Evolutionary conservation across 2,329 filamentous ascomycete species (phyloP), one percentile per base, ranked within the genome.

Genomic region (Penicillium hesseltinei): DNA sequence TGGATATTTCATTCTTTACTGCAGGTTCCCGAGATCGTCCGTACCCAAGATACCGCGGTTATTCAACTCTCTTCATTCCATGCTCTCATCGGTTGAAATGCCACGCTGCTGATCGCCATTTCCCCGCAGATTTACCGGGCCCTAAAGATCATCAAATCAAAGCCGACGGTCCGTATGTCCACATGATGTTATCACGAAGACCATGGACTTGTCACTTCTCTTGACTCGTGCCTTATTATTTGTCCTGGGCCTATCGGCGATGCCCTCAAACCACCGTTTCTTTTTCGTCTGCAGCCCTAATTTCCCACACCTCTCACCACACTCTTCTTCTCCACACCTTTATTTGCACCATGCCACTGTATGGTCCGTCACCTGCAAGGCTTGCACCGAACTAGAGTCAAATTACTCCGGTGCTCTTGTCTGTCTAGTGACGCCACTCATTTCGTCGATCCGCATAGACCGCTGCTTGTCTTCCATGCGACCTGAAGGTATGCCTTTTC

Each of bases 381-480:
- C 29, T 40, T 13, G 21, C 21, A 51, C 39, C 40, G 17, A 57
- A 47, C 36, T 21, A 23, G 21, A 38, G 42, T 35, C 52, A 45
- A 49, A 56, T 47, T 42, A 39, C 27, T 31, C 39, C 35, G 25
- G 21, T 51, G 10, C 43, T 46, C 19, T 56, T 40, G 11, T 44
- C 48, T 50, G 11, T 47, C 48, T 50, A 48, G 21, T 31, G 44
- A 39, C 49, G 59, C 60, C 56, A 57, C 54, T 27, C 9, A 40
- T 19, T 29, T 44, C 13, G 54, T 63, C 52, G 58, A 62, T 66
- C 61, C 46, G 60, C 63, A 61, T 62, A 58, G 59, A 58, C 62
- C 62, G 61, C 63, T 56, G 62, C 62, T 65, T 67, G 62, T 62
- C 49, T 53, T 62, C 58, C 56, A 65, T 65, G 48, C 57, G 47